These are phyloP conservation scores for Aspergillus aculeatinus DNA, from an alignment of 2,329 filamentous ascomycete genomes.

Conservation along the genomic window DNA sequence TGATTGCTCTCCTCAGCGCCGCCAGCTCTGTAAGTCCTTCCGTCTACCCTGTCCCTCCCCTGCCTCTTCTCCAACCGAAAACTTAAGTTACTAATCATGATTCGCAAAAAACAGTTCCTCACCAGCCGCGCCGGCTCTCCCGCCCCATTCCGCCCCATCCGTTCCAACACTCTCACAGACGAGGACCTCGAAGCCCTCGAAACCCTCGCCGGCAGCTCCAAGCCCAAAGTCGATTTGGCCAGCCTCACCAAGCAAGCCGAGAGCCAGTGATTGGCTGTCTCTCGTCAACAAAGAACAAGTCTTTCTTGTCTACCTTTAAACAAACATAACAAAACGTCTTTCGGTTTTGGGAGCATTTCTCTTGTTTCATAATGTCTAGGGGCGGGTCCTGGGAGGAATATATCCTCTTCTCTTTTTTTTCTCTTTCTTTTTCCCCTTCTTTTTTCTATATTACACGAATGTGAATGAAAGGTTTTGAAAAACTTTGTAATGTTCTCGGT, in stretches of 20 bases:
- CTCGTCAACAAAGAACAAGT: too few relatives aligned
- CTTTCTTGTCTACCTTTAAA: too few relatives aligned
- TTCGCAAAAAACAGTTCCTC: slow-evolving; percentile 61
- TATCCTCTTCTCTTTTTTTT: slow-evolving; percentile 2
- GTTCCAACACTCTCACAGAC: slow-evolving; percentile 52
- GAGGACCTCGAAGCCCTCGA: slow-evolving; percentile 48
- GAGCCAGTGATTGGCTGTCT: slow-evolving; percentile 21
- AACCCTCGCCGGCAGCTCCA: slow-evolving; percentile 33
- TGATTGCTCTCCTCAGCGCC: slow-evolving; percentile 81
- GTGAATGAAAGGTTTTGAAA: too few relatives aligned
- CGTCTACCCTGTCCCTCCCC: background rate
- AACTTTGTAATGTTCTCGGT: too few relatives aligned
- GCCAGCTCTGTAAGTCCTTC: slow-evolving; percentile 71
- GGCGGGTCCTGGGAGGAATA: background rate
- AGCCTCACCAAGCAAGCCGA: slow-evolving; percentile 40
- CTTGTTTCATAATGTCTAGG: too few relatives aligned
- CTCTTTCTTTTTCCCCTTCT: background rate
- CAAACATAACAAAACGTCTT: too few relatives aligned
- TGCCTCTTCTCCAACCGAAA: background rate
- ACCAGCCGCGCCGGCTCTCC: slow-evolving; percentile 69
- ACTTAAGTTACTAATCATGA: background rate
- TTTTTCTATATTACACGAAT: too few relatives aligned
- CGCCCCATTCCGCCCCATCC: slow-evolving; percentile 59
- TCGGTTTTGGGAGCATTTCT: too few relatives aligned
- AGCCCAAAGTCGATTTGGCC: slow-evolving; percentile 38